Conservation (phyloP, 495 filamentous ascomycete genomes). For the Terfezia boudieri region DNA sequence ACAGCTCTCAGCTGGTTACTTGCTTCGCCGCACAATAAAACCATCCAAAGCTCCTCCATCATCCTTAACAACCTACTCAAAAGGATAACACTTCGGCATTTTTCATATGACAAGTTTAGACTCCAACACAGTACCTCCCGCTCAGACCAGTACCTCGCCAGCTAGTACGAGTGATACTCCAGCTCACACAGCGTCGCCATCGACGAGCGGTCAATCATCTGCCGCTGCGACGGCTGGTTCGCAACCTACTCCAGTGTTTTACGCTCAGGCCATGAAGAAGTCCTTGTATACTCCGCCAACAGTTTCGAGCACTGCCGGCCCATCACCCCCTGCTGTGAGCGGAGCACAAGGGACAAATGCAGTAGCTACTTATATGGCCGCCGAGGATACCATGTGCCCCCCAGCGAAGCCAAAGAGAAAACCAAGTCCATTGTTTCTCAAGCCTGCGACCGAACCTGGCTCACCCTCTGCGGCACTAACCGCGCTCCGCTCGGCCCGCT, state of each 20-base stretch:
- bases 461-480: slow-evolving; percentile 46
- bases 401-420: slow-evolving; percentile 36
- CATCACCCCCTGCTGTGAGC: slow-evolving; percentile 8
- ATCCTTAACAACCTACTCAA: slow-evolving; percentile 6
- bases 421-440: slow-evolving; percentile 12
- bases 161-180: slow-evolving; percentile 13
- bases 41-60: background rate
- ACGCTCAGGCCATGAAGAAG: slow-evolving; percentile 17
- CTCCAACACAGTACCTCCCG: slow-evolving; percentile 13
- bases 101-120: slow-evolving; percentile 20
- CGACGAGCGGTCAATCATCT: slow-evolving; percentile 17
- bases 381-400: slow-evolving; percentile 29
- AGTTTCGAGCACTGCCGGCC: background rate
- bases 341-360: slow-evolving; percentile 19
- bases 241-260: slow-evolving; percentile 17
- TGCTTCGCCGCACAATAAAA: background rate
- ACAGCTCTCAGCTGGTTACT: too few species aligned
- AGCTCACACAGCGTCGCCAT: slow-evolving; percentile 17
- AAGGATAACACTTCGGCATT: slow-evolving; percentile 11
- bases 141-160: slow-evolving; percentile 13
- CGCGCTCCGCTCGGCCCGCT: slow-evolving; percentile 67
- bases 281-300: background rate
- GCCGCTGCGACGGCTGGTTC: slow-evolving; percentile 20
- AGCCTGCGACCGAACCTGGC: slow-evolving; percentile 33
- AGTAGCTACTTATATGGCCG: slow-evolving; percentile 32